Conservation (phyloP, 2,329 filamentous ascomycete species). For the Xylaria sp. region DNA sequence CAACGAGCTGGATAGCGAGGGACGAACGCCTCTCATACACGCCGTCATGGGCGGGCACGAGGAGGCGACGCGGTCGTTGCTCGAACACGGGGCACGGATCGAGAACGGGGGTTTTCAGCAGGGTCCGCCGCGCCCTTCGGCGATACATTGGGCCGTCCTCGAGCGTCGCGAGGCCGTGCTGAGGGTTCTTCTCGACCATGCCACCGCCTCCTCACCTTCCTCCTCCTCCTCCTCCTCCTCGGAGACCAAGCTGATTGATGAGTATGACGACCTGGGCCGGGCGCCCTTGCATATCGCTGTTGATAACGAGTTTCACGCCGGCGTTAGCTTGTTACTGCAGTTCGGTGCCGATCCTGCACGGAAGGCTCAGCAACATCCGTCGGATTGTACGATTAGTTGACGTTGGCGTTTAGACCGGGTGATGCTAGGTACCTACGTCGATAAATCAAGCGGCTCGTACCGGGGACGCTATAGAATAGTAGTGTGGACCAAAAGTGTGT, state of each 20-base stretch:
- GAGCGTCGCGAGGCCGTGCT: conserved; percentile 37
- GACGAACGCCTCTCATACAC: conserved; percentile 42
- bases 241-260: conserved; percentile 28
- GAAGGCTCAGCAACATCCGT: conserved; percentile 1
- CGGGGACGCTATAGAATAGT: too few species aligned
- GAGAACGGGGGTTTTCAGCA: conserved; percentile 15
- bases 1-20: conserved; percentile 45
- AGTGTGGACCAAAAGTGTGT: too few species aligned
- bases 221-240: too few species aligned
- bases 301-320: conserved; percentile 4
- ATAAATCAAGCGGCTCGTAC: too few species aligned
- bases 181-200: conserved; percentile 36
- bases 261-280: conserved; percentile 31
- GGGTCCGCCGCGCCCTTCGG: conserved; percentile 11
- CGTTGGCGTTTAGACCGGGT: too few species aligned
- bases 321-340: conserved; percentile 10
- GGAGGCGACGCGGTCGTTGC: conserved; percentile 33
- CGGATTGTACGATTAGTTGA: too few species aligned
- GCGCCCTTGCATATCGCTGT: conserved; percentile 10
- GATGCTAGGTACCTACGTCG: background rate
- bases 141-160: conserved; percentile 42
- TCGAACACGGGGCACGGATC: conserved; percentile 36
- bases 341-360: conserved; percentile 11
- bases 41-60: conserved; percentile 39
- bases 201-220: too few species aligned